These are phyloP conservation scores for Coniferiporia sulphurascens DNA, from an alignment of 1,284 basidiomycete species.

Conservation along the genomic window DNA sequence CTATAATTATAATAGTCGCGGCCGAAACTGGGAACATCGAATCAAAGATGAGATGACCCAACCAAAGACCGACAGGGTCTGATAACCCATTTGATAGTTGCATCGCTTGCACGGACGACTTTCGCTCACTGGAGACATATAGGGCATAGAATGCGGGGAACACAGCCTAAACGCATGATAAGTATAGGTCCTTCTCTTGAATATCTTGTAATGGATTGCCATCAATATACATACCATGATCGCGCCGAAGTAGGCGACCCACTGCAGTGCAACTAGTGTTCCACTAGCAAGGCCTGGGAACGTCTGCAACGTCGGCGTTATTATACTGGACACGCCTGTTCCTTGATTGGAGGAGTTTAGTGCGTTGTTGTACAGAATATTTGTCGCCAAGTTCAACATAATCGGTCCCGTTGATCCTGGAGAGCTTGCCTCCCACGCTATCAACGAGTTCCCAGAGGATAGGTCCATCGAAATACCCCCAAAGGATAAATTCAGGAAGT, in stretches of 20 bases:
- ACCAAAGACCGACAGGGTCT: conserved; percentile 69
- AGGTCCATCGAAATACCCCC: conserved; percentile 60
- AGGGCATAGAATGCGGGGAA: conserved; percentile 78
- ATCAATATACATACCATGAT: conserved; percentile 45
- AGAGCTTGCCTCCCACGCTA: conserved; percentile 61
- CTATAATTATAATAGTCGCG: conserved; percentile 55
- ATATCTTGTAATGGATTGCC: not conserved
- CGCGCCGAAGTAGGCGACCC: conserved; percentile 64
- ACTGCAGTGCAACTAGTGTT: conserved; percentile 58
- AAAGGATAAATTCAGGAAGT: conserved; percentile 45
- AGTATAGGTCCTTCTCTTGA: not conserved
- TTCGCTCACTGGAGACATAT: conserved; percentile 66
- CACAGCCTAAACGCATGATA: conserved; percentile 41
- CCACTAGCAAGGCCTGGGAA: conserved; percentile 51
- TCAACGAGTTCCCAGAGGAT: conserved; percentile 38
- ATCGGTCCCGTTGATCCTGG: conserved; percentile 50
- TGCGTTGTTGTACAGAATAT: conserved; percentile 58
- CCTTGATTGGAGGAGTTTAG: conserved; percentile 42
- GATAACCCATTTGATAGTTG: conserved; percentile 74
- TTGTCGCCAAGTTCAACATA: conserved; percentile 64
- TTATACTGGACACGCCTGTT: conserved; percentile 38
- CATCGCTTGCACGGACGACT: conserved; percentile 72
- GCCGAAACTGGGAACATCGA: conserved; percentile 52
- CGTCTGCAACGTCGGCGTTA: conserved; percentile 46
- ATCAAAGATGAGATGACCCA: conserved; percentile 77